phyloP scores from a whole-genome alignment of 169 alveolate species.

The Plasmodium gaboni region DNA sequence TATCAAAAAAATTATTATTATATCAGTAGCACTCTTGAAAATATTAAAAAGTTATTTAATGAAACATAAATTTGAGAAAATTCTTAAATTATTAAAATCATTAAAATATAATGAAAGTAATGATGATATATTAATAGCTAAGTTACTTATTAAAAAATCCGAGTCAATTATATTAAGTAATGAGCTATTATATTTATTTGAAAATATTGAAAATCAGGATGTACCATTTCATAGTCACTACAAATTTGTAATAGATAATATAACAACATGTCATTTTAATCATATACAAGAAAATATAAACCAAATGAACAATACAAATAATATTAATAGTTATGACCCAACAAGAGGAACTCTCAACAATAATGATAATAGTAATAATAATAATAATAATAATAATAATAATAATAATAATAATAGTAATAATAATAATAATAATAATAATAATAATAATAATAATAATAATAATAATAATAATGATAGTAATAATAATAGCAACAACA shows the following conservation, averaged over 20 bases:
- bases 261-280: conserved; percentile 44
- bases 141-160: conserved; percentile 42
- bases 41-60: conserved; percentile 64
- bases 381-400: not conserved
- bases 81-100: conserved; percentile 53
- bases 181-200: conserved; percentile 40
- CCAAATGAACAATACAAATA: not conserved
- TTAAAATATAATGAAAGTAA: conserved; percentile 71
- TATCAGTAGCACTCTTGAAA: conserved; percentile 52
- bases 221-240: conserved; percentile 37
- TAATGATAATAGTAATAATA: not conserved
- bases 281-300: conserved; percentile 2
- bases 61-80: conserved; percentile 73
- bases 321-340: not conserved
- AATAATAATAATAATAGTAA: not conserved
- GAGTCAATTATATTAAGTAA: conserved; percentile 32
- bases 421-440: too few relatives aligned
- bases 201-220: conserved; percentile 39
- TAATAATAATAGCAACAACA: not conserved
- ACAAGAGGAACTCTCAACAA: not conserved
- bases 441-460: not conserved
- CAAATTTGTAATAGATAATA: conserved; percentile 31
- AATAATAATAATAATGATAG: not conserved
- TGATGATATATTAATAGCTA: conserved; percentile 75
- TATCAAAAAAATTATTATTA: conserved; percentile 58